Conservation (phyloP, 2,329 filamentous ascomycete species). For the Venturia carpophila region DNA sequence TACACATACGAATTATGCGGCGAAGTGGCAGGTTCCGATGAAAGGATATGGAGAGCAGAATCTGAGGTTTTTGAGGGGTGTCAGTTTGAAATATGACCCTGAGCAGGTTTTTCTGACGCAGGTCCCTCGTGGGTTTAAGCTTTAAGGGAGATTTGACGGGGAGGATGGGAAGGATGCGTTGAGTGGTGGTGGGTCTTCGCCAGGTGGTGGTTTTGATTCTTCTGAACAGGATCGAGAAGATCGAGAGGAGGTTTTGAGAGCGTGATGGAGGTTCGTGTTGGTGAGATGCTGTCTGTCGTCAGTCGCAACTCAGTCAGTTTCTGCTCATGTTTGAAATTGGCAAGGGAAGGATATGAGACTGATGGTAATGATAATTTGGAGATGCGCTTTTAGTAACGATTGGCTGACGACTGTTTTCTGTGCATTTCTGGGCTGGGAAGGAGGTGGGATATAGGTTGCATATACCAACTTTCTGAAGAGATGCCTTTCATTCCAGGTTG, state of each 20-base stretch:
- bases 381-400: no score
- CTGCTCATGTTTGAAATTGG: no score
- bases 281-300: neutral
- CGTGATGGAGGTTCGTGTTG: neutral
- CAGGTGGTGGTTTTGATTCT: neutral
- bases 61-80: slow-evolving; percentile 25
- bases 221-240: neutral
- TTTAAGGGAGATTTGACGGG: neutral
- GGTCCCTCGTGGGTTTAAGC: slow-evolving; percentile 17
- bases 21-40: slow-evolving; percentile 31
- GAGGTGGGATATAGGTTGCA: neutral
- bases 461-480: neutral
- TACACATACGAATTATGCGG: slow-evolving; percentile 33
- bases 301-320: neutral
- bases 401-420: neutral
- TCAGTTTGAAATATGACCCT: slow-evolving; percentile 32
- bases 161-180: neutral
- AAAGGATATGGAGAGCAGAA: slow-evolving; percentile 27
- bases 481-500: neutral
- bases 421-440: neutral
- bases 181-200: neutral
- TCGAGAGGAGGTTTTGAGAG: neutral
- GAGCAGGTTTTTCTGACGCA: slow-evolving; percentile 25
- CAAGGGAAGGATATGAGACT: no score
- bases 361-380: no score